These are phyloP conservation scores for Fusarium sp. DNA, from an alignment of 2,329 filamentous ascomycete genomes.

Conservation along the genomic window DNA sequence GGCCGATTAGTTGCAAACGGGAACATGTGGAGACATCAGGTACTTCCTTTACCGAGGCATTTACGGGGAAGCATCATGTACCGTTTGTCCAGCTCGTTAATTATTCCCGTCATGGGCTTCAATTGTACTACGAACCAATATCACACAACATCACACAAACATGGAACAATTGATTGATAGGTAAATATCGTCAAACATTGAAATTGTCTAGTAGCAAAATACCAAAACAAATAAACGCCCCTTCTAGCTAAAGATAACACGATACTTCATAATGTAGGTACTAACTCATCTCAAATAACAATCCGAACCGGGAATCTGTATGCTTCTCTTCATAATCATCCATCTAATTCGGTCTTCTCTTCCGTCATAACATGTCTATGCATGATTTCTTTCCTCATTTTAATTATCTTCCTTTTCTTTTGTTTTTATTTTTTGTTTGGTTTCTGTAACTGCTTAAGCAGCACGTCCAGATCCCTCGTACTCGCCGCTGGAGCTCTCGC, in stretches of 20 bases:
- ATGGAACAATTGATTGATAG: background rate
- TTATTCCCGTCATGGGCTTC: conserved; percentile 15
- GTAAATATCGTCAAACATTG: conserved; percentile 30
- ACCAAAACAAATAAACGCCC: conserved; percentile 37
- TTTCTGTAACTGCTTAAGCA: conserved; percentile 47
- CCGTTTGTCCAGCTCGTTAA: conserved; percentile 13
- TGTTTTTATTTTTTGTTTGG: background rate
- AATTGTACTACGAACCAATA: conserved; percentile 2
- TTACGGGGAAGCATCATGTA: background rate
- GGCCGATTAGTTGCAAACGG: conserved; percentile 34
- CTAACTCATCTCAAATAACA: conserved; percentile 37
- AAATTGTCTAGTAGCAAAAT: conserved; percentile 37
- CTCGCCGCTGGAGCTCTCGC: conserved; percentile 54
- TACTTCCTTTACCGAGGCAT: background rate
- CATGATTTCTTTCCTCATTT: conserved; percentile 13
- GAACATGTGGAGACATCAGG: background rate
- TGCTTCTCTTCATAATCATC: conserved; percentile 41
- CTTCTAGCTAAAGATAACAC: conserved; percentile 39
- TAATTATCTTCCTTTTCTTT: conserved; percentile 23
- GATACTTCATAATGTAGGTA: conserved; percentile 43
- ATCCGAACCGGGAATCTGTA: conserved; percentile 37
- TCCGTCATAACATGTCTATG: conserved; percentile 30
- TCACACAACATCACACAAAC: background rate
- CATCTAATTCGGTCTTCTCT: conserved; percentile 25
- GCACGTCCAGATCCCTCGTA: conserved; percentile 57